phyloP scores from a whole-genome alignment of 495 filamentous ascomycete genomes.

The Penicillium pulvis region DNA sequence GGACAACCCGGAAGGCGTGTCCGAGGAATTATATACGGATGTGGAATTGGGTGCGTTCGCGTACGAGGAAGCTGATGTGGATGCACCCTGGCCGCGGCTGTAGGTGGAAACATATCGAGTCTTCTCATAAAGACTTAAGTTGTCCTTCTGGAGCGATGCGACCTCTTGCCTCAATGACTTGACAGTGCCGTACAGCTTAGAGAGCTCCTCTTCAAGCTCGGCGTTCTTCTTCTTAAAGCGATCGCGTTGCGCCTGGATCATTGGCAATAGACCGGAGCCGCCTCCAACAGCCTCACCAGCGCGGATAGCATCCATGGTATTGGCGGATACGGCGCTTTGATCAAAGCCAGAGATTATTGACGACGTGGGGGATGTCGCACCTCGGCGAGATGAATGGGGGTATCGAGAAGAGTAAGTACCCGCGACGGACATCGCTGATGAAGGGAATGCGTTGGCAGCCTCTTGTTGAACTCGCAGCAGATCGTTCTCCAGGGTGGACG shows the following conservation, averaged over 20 bases:
- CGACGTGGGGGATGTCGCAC: conserved; percentile 83
- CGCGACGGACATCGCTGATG: conserved; percentile 84
- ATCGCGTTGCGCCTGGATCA: conserved; percentile 97
- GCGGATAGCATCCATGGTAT: conserved; percentile 58
- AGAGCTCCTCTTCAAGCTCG: conserved; percentile 88
- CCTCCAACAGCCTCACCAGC: conserved; percentile 75
- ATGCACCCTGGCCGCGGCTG: conserved; percentile 63
- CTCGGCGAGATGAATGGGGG: conserved; percentile 71
- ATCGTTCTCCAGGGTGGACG: conserved; percentile 89
- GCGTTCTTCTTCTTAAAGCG: conserved; percentile 96
- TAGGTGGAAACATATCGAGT: conserved; percentile 95
- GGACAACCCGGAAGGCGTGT: conserved; percentile 62
- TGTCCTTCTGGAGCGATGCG: conserved; percentile 91
- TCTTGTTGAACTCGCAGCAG: conserved; percentile 85
- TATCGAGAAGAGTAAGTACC: conserved; percentile 88
- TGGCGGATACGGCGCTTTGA: conserved; percentile 47
- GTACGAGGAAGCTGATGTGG: conserved; percentile 74
- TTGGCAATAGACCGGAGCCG: conserved; percentile 89
- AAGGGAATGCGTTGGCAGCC: conserved; percentile 77
- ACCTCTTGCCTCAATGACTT: conserved; percentile 90
- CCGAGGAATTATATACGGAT: conserved; percentile 62
- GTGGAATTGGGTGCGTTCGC: conserved; percentile 73
- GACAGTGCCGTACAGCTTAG: conserved; percentile 76
- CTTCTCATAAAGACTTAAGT: conserved; percentile 96
- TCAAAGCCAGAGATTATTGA: conserved; percentile 98